These are phyloP conservation scores for Plantago major DNA, from an alignment of 257 asterid genomes.

Conservation along the genomic window DNA sequence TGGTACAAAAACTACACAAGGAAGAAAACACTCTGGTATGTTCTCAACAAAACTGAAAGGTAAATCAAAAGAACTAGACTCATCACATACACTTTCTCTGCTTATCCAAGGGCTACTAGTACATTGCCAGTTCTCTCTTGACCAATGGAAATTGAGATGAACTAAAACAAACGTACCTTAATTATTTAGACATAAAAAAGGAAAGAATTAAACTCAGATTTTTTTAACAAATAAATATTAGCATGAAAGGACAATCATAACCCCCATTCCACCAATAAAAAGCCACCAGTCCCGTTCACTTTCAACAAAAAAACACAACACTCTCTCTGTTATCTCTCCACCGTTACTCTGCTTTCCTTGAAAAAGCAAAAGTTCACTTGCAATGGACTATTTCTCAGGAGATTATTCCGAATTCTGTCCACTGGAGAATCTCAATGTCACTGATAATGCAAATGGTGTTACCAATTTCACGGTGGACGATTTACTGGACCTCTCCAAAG, in stretches of 20 bases:
- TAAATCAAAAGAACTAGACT: no score
- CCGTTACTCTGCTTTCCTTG: constrained; percentile 31
- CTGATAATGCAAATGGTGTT: constrained; percentile 17
- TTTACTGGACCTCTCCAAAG: constrained; percentile 82
- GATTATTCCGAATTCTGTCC: constrained; percentile 38
- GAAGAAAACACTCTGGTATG: no score
- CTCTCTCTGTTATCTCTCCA: constrained; percentile 27
- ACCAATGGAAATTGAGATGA: no score
- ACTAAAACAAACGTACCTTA: no score
- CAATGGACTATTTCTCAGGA: constrained; percentile 43
- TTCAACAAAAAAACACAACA: constrained; percentile 26
- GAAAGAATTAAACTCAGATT: no score
- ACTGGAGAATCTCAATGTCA: constrained; percentile 27
- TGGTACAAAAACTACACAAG: no score
- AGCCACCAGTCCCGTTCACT: constrained; percentile 49
- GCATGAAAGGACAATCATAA: constrained; percentile 29
- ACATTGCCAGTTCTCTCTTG: no score
- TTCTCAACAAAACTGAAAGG: no score
- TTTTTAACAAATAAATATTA: not conserved
- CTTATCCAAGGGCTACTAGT: no score
- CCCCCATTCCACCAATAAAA: constrained; percentile 63
- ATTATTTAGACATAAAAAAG: no score
- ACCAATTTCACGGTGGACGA: constrained; percentile 67
- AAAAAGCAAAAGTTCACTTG: constrained; percentile 4
- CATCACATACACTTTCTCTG: no score